Percentiles rank a stretch among this genome's conserved stretches.
Evolutionary conservation across 169 alveolate species (phyloP).

Genomic region (Theileria annulata): DNA sequence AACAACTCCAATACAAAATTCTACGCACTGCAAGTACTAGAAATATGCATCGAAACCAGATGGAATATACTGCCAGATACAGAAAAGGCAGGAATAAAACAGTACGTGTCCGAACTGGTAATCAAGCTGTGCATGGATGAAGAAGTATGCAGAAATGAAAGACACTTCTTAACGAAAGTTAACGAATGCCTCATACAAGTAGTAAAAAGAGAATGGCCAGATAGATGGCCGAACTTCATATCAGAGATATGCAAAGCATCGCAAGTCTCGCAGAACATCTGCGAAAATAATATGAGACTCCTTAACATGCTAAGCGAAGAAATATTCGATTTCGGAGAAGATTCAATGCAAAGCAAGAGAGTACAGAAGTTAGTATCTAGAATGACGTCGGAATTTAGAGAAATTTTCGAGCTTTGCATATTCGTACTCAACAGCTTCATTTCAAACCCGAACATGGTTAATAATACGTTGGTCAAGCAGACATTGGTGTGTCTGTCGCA

Average conservation of each 20-base stretch:
- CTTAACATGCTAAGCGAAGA: constrained; percentile 95
- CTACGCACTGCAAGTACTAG: constrained; percentile 85
- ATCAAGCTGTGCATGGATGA: constrained; percentile 78
- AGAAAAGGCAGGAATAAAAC: constrained; percentile 83
- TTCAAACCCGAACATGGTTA: constrained; percentile 79
- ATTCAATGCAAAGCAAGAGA: constrained; percentile 84
- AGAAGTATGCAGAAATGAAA: constrained; percentile 73
- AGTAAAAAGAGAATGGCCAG: constrained; percentile 98
- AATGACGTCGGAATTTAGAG: constrained; percentile 78
- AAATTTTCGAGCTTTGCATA: constrained; percentile 86
- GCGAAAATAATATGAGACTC: constrained; percentile 97
- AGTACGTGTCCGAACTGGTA: constrained; percentile 82
- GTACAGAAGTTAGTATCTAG: constrained; percentile 80
- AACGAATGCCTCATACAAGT: constrained; percentile 85
- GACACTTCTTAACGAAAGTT: constrained; percentile 84
- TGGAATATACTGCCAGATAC: constrained; percentile 87
- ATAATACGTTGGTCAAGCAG: constrained; percentile 83
- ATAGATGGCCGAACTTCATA: constrained; percentile 97
- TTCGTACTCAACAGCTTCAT: constrained; percentile 86
- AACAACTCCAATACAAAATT: constrained; percentile 84
- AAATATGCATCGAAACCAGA: constrained; percentile 82
- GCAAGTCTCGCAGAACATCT: constrained; percentile 90
- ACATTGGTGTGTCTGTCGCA: constrained; percentile 90
- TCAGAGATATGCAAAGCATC: constrained; percentile 97
- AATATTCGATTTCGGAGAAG: constrained; percentile 90